phyloP scores from a whole-genome alignment of 495 filamentous ascomycete species.

The Aspergillus campestris region DNA sequence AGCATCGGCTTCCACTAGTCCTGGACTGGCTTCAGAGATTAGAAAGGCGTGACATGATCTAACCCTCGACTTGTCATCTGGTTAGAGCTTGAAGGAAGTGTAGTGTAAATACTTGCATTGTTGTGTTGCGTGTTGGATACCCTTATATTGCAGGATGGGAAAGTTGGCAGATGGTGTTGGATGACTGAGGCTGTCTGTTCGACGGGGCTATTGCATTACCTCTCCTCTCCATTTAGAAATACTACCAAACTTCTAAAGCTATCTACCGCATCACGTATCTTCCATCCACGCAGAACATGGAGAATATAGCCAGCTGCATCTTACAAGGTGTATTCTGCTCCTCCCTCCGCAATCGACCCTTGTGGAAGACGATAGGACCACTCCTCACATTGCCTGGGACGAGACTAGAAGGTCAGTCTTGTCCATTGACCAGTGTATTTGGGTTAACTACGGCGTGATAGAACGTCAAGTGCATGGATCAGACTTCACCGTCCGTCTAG shows the following conservation, averaged over 20 bases:
- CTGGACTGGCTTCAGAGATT: background rate
- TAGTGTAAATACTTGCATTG: background rate
- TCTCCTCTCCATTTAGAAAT: background rate
- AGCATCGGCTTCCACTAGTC: background rate
- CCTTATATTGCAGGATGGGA: constrained; percentile 4
- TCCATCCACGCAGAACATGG: background rate
- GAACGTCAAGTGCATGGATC: constrained; percentile 1
- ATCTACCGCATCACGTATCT: background rate
- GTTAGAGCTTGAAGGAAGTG: background rate
- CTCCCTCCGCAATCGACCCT: constrained; percentile 42
- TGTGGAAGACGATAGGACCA: constrained; percentile 41
- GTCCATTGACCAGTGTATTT: background rate
- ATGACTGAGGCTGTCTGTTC: no score
- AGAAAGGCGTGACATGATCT: constrained; percentile 5
- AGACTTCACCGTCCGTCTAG: constrained; percentile 12
- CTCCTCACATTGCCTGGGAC: constrained; percentile 27
- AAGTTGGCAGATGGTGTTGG: background rate
- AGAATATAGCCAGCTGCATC: background rate
- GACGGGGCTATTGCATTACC: no score
- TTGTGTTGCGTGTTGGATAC: constrained; percentile 11
- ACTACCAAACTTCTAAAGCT: background rate
- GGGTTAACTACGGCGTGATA: background rate
- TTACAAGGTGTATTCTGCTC: constrained; percentile 42
- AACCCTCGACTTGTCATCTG: constrained; percentile 1
- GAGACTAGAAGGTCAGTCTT: constrained; percentile 38